Conservation (phyloP, 2,329 filamentous ascomycete species). For the Pseudogymnoascus sp. region DNA sequence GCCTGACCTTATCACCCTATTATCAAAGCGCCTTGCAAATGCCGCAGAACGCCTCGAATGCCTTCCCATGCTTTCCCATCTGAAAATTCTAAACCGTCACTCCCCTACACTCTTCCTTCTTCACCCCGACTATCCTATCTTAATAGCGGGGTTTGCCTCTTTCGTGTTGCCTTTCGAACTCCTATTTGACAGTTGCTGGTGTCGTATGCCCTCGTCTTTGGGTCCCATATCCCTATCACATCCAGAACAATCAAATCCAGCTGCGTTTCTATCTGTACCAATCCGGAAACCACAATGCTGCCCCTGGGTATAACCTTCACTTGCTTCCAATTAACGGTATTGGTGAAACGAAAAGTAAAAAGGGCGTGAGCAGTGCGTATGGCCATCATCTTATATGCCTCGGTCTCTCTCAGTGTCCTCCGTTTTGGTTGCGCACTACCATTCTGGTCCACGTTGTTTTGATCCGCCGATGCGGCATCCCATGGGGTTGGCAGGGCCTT, state of each 20-base stretch:
- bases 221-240: conserved; percentile 48
- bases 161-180: not conserved
- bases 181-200: conserved; percentile 19
- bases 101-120: not conserved
- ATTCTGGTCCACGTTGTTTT: conserved; percentile 11
- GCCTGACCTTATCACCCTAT: not conserved
- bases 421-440: not conserved
- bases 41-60: conserved; percentile 6
- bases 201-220: conserved; percentile 39
- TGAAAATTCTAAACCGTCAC: not conserved
- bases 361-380: conserved; percentile 22
- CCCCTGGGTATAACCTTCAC: conserved; percentile 42
- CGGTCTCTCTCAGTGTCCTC: conserved; percentile 10
- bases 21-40: conserved; percentile 4
- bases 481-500: conserved; percentile 13
- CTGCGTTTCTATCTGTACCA: conserved; percentile 45
- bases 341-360: conserved; percentile 23
- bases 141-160: not conserved
- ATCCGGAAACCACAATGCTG: conserved; percentile 44
- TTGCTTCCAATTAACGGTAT: conserved; percentile 40
- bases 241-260: conserved; percentile 43
- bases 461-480: conserved; percentile 10
- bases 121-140: not conserved
- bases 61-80: not conserved
- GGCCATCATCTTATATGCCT: conserved; percentile 15